These are phyloP conservation scores for Aschersonia sp. DNA, from an alignment of 2,329 filamentous ascomycete genomes.

Conservation along the genomic window DNA sequence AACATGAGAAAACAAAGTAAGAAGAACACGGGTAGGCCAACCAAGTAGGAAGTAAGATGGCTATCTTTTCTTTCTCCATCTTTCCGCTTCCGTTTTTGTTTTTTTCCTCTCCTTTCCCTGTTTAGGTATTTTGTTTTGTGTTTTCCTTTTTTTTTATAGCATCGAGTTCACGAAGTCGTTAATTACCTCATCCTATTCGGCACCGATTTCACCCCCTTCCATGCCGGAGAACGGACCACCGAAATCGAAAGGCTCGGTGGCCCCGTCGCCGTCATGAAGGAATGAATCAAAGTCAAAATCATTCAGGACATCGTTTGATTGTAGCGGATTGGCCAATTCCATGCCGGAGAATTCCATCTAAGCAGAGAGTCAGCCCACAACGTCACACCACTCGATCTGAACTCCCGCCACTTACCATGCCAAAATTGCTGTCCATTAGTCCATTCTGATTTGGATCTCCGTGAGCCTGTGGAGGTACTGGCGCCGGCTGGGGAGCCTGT, in stretches of 20 bases:
- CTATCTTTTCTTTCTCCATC: not conserved
- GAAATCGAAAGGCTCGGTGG: slow-evolving; percentile 39
- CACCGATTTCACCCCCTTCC: slow-evolving; percentile 42
- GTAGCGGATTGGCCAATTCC: slow-evolving; percentile 40
- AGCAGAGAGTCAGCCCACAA: not conserved
- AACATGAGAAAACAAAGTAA: slow-evolving; percentile 7
- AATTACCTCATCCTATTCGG: slow-evolving; percentile 29
- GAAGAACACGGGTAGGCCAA: slow-evolving; percentile 3
- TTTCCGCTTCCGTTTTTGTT: not conserved
- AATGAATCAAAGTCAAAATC: slow-evolving; percentile 58
- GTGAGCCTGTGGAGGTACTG: slow-evolving; percentile 22
- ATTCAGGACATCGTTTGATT: slow-evolving; percentile 42
- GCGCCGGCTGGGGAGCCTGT: slow-evolving; percentile 15
- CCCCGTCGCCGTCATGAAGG: slow-evolving; percentile 37
- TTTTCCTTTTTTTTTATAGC: not conserved
- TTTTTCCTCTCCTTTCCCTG: not conserved
- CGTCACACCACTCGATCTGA: not conserved
- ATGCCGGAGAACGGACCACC: slow-evolving; percentile 33
- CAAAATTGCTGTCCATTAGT: slow-evolving; percentile 32
- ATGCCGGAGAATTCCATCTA: slow-evolving; percentile 32
- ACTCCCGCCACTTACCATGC: slow-evolving; percentile 25
- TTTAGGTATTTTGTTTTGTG: not conserved
- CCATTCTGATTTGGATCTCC: slow-evolving; percentile 33
- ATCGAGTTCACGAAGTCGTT: not conserved
- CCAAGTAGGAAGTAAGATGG: no score